Base-by-base conservation (phyloP, 352 stramenopile genomes). In the Globisporangium nodosum region DNA sequence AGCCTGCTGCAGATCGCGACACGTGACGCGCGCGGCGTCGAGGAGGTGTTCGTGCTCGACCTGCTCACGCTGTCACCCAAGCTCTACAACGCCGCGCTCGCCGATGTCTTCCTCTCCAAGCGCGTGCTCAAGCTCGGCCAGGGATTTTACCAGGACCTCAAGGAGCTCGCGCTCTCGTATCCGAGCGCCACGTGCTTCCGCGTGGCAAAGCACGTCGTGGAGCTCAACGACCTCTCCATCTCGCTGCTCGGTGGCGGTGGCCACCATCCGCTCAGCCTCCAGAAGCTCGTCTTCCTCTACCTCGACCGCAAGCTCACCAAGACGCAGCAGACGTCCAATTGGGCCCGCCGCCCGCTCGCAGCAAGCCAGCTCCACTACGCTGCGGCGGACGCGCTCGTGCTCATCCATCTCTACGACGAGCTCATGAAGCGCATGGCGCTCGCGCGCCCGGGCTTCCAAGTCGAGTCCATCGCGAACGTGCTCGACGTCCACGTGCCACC, bases 311-410 rank as follows among this genome's bases (percentile, higher is more conserved):
- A 78, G 35, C 68, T 92, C 15, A 75, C 76, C 5, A 90, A 90
- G 66, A 90, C 80, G 18, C 82, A 90, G 73, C 82, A 92, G 65
- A 84, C 65, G 27, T 92, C 82, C 20, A 90, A 92, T 58, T 92
- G 82, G 82, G 81, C 82, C 49, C 68, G 82, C 9, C 75, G 82
- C 12, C 82, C 82, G 15, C 69, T 92, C 3, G 70, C 72, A 5
- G 47, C 56, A 0, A 68, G 66, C 20, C 82, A 92, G 47, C 61
- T 92, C 2, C 74, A 88, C 54, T 92, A 92, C 56, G 82, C 82
- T 20, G 82, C 82, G 2, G 73, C 78, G 9, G 82, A 92, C 56
- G 82, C 82, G 11, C 61, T 90, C 5, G 82, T 90, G 39, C 57
- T 92, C 21, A 79, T 92, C 48, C 78, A 89, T 46, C 55, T 92